These are phyloP conservation scores for Diaporthe sp. DNA, from an alignment of 2,329 filamentous ascomycete species.

Conservation along the genomic window DNA sequence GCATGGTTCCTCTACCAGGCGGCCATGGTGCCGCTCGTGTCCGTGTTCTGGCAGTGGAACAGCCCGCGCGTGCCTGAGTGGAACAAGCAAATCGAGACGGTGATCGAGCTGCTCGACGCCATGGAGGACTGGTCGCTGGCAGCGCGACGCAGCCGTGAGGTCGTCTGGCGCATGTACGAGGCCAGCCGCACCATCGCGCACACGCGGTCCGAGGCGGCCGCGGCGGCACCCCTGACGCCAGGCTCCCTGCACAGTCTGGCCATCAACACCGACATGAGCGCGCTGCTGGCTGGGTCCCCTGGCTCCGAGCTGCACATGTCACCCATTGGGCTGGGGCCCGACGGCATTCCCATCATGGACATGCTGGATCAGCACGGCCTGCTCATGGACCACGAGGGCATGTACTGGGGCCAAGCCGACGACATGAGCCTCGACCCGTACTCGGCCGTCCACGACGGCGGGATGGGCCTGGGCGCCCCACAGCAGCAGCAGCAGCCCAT, in stretches of 20 bases:
- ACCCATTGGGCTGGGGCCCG: slow-evolving; percentile 59
- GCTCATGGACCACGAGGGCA: slow-evolving; percentile 67
- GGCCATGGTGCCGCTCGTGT: slow-evolving; percentile 81
- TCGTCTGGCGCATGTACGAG: slow-evolving; percentile 72
- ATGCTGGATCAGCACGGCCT: slow-evolving; percentile 62
- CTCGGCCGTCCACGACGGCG: slow-evolving; percentile 44
- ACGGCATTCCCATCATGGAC: slow-evolving; percentile 62
- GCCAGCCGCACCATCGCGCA: slow-evolving; percentile 54
- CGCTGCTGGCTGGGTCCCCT: slow-evolving; percentile 29
- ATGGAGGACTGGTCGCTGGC: slow-evolving; percentile 75
- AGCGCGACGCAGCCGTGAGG: slow-evolving; percentile 70
- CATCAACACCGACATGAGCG: slow-evolving; percentile 23
- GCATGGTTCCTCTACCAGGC: slow-evolving; percentile 87
- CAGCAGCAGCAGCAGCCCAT: slow-evolving; percentile 37
- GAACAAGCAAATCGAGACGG: slow-evolving; percentile 67
- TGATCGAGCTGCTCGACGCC: slow-evolving; percentile 69
- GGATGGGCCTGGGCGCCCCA: slow-evolving; percentile 42
- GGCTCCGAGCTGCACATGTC: slow-evolving; percentile 58
- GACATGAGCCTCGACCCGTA: slow-evolving; percentile 41
- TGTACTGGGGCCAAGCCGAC: slow-evolving; percentile 62
- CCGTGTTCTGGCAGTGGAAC: slow-evolving; percentile 75
- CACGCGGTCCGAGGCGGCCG: slow-evolving; percentile 42
- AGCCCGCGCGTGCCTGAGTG: slow-evolving; percentile 61
- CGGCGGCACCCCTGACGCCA: slow-evolving; percentile 26
- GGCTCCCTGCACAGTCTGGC: slow-evolving; percentile 31